A percentile compares a stretch with the other conserved stretches of the same genome.
Evolutionary conservation across 257 asterid genomes (phyloP).

Genomic region (Nicotiana otophora): DNA sequence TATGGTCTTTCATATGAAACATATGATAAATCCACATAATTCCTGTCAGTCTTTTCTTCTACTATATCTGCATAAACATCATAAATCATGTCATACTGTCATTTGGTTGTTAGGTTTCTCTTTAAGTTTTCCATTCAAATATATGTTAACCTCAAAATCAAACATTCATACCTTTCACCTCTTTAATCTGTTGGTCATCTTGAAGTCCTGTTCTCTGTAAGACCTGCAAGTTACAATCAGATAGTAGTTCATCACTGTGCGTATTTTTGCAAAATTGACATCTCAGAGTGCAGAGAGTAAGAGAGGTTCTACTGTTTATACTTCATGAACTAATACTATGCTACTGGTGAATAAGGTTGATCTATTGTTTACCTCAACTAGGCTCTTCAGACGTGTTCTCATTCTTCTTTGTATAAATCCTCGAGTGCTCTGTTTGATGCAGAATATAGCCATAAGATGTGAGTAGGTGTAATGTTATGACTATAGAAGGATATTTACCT

Average conservation of each 20-base stretch:
- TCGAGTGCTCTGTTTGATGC: constrained; percentile 59
- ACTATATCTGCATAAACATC: neutral
- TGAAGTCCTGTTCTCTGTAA: constrained; percentile 30
- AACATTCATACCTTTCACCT: constrained; percentile 30
- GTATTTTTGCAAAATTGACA: neutral
- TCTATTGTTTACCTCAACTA: constrained; percentile 54
- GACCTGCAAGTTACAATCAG: constrained; percentile 37
- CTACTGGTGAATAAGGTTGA: no score
- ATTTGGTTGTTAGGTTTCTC: neutral
- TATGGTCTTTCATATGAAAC: neutral
- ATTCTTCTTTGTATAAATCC: constrained; percentile 79
- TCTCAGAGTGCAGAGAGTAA: neutral
- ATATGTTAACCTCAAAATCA: neutral
- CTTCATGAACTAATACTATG: no score
- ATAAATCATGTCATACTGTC: neutral
- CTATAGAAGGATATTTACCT: constrained; percentile 44
- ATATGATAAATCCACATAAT: neutral
- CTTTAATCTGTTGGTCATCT: constrained; percentile 36
- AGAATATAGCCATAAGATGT: constrained; percentile 18
- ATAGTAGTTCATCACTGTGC: constrained; percentile 10
- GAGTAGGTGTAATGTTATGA: constrained; percentile 8
- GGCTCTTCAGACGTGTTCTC: constrained; percentile 59
- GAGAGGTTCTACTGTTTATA: neutral
- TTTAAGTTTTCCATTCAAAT: neutral
- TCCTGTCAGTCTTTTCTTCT: neutral